phyloP scores from a whole-genome alignment of 148 eudicot species.

The Silene conica region DNA sequence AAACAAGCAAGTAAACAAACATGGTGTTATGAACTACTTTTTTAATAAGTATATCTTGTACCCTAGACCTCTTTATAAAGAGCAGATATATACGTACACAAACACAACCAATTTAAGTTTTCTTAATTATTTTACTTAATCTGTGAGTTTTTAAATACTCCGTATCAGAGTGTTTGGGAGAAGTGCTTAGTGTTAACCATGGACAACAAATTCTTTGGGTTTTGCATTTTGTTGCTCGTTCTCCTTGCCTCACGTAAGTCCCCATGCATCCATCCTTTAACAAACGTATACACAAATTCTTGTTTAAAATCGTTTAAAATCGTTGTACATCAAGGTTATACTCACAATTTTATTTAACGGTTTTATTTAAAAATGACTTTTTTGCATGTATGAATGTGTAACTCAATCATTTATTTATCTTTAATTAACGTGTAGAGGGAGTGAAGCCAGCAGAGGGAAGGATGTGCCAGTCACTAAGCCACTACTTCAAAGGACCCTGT shows the following conservation, averaged over 20 bases:
- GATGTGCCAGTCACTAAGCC: conserved; percentile 57
- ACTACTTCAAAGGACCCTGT: conserved; percentile 51
- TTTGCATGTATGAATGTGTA: too few relatives aligned
- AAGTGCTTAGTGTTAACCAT: conserved; percentile 1
- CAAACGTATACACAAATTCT: too few relatives aligned
- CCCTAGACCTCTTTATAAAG: background rate
- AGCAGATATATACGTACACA: background rate
- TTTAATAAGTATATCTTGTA: background rate
- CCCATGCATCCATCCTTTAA: too few relatives aligned
- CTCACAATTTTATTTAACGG: too few relatives aligned
- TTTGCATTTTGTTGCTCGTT: conserved; percentile 28
- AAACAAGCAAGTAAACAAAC: too few relatives aligned
- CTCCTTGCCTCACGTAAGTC: conserved; percentile 30
- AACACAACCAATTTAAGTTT: background rate
- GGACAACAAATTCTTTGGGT: conserved; percentile 23
- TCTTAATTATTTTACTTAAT: background rate
- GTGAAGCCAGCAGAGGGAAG: conserved; percentile 44
- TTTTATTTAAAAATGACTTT: too few relatives aligned
- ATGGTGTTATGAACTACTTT: background rate
- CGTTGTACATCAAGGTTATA: too few relatives aligned
- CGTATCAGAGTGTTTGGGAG: background rate
- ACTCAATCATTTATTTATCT: too few relatives aligned
- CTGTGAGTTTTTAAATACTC: background rate
- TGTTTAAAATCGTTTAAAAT: too few relatives aligned
- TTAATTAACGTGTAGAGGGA: conserved; percentile 17